Conservation (phyloP, 345 rosid species). For the Linum lewisii region DNA sequence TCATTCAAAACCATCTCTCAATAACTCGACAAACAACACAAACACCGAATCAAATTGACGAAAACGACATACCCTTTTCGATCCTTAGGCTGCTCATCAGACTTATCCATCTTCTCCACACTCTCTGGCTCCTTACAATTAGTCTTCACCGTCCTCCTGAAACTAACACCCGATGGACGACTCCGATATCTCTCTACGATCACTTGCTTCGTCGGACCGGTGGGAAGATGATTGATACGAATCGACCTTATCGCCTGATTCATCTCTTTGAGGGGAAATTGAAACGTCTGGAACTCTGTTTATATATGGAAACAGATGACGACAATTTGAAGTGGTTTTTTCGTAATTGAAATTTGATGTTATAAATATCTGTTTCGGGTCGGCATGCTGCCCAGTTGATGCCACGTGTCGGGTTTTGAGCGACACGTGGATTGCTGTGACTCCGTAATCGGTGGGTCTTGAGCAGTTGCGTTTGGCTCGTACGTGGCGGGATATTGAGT, state of each 20-base stretch:
- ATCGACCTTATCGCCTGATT: neutral
- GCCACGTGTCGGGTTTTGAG: neutral
- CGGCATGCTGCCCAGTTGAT: neutral
- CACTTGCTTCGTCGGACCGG: neutral
- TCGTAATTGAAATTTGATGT: no score
- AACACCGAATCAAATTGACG: no score
- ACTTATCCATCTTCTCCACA: neutral
- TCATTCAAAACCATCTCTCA: no score
- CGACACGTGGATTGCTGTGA: neutral
- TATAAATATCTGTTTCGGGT: neutral
- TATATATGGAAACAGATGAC: neutral
- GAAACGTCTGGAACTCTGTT: neutral
- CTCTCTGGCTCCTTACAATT: neutral
- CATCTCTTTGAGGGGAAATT: neutral
- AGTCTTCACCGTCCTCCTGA: neutral
- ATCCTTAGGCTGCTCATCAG: neutral
- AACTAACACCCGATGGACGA: neutral
- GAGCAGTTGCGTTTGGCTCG: neutral
- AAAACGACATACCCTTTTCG: neutral
- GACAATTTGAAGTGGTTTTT: neutral
- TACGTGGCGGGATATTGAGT: neutral
- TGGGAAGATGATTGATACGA: neutral
- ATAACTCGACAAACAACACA: no score
- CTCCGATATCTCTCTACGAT: neutral
- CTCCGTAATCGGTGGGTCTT: neutral